phyloP scores from a whole-genome alignment of 441 rosid species.

The Kokia cookei region DNA sequence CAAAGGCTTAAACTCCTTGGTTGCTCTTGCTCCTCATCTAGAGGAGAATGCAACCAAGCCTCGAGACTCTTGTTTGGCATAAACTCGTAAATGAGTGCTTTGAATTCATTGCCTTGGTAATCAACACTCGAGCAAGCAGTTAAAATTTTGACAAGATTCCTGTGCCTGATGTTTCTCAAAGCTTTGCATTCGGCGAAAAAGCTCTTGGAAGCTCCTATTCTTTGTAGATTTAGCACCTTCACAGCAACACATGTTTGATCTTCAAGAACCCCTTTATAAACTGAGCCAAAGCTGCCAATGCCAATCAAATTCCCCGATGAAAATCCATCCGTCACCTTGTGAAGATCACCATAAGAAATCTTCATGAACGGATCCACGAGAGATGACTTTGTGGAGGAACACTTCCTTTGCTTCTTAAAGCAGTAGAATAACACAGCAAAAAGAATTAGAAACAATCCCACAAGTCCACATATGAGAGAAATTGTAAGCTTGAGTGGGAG shows the following conservation, averaged over 20 bases:
- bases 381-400: not conserved
- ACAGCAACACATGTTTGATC: not conserved
- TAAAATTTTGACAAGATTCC: not conserved
- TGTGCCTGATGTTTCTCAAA: not conserved
- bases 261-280: conserved; percentile 19
- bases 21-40: not conserved
- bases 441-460: not conserved
- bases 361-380: not conserved
- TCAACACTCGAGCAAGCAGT: not conserved
- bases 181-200: not conserved
- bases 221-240: not conserved
- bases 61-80: not conserved
- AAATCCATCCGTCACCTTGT: conserved; percentile 17
- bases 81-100: conserved; percentile 4
- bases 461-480: not conserved
- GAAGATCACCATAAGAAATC: conserved; percentile 11
- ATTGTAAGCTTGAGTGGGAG: not conserved
- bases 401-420: not conserved
- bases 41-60: not conserved
- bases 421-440: not conserved
- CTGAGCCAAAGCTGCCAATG: conserved; percentile 15
- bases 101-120: not conserved
- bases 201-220: not conserved
- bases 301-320: conserved; percentile 14
- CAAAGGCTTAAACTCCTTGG: not conserved